phyloP scores from a whole-genome alignment of 2,329 filamentous ascomycete genomes.

The Alternaria arborescens region DNA sequence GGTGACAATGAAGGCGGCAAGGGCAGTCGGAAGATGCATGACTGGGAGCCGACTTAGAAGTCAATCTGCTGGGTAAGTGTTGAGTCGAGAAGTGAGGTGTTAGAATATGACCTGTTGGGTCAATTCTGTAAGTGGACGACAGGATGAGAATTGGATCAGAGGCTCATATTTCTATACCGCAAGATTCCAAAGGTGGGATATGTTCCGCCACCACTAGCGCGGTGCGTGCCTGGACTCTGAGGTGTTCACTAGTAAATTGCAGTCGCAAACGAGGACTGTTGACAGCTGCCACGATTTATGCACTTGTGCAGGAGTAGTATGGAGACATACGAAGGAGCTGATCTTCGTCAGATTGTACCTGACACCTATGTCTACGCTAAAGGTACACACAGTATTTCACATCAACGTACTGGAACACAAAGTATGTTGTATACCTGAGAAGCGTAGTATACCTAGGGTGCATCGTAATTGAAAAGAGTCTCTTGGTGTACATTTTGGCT shows the following conservation, averaged over 20 bases:
- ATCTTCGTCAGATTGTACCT: neutral
- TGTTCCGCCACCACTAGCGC: neutral
- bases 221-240: neutral
- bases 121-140: neutral
- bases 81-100: too few species aligned
- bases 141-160: neutral
- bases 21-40: neutral
- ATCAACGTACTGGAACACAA: neutral
- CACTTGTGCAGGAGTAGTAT: neutral
- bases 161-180: neutral
- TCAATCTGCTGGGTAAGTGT: rapidly evolving
- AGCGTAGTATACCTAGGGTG: neutral
- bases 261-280: neutral
- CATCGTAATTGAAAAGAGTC: neutral
- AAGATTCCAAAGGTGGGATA: neutral
- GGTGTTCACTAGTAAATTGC: neutral
- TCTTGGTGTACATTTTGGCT: neutral
- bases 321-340: neutral
- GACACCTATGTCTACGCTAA: neutral
- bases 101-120: neutral
- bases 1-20: neutral
- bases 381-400: neutral
- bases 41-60: rapidly evolving
- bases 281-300: neutral
- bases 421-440: neutral